Evolutionary conservation across 768 basidiomycete species (phyloP), one percentile per base, ranked within the genome.

Genomic region (Mycena polygramma): DNA sequence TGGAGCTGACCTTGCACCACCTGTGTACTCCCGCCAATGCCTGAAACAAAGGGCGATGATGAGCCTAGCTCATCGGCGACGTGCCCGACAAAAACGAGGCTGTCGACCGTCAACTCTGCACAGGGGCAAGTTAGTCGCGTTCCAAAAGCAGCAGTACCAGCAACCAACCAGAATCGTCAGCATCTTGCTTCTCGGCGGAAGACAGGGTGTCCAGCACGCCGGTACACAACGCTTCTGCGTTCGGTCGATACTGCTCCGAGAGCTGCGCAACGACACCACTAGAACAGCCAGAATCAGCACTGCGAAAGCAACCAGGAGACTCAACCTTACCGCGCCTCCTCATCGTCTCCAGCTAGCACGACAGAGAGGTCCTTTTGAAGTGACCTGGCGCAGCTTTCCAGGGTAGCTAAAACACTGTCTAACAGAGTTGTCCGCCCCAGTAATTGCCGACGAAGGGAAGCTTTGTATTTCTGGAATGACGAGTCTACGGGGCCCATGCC

Each of bases 381-480:
- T 15, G 83, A 80, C 52, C 81, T 75, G 17, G 91, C 90, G 73
- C 88, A 88, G 39, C 81, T 83, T 71, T 96, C 94, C 14, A 94
- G 80, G 3, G 81, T 83, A 10, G 77, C 79, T 68, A 95, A 77
- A 15, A 92, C 84, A 24, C 84, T 81, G 66, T 94, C 85, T 35
- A 95, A 79, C 51, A 89, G 78, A 1, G 88, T 83, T 14, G 92
- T 91, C 46, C 93, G 88, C 22, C 90, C 89, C 24, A 85, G 73
- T n/a, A 95, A 81, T 70, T 92, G 92, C 52, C 86, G 86, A 64
- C 85, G 89, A 43, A 96, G 76, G 4, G 86, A 79, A n/a, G 80
- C 73, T 72, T 88, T 89, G 75, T 93, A 94, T 74, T 84, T 88
- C 51, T 86, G 85, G 75, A 94, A 91, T 2, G 88, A 82, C 20